Evolutionary conservation across 306 rosid genomes (phyloP).

Genomic region (Rubus parviflorus): DNA sequence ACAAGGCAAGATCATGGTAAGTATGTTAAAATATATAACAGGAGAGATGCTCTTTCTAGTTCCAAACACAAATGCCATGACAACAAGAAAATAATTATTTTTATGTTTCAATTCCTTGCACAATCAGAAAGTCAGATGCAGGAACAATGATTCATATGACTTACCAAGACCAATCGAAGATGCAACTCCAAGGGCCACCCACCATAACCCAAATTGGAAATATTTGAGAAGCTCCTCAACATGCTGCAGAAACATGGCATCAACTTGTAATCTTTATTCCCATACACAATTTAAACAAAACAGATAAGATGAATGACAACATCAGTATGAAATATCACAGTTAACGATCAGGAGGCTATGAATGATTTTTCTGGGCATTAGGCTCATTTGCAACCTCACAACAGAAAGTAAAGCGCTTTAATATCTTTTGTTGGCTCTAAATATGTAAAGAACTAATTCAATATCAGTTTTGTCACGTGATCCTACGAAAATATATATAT

Average conservation of each 20-base stretch:
- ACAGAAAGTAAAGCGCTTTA: not conserved
- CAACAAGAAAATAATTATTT: constrained; percentile 5
- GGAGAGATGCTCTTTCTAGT: constrained; percentile 17
- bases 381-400: constrained; percentile 1
- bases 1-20: not conserved
- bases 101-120: constrained; percentile 15
- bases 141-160: constrained; percentile 22
- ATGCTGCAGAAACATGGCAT: constrained; percentile 58
- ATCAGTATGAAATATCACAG: not conserved
- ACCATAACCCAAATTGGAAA: constrained; percentile 81
- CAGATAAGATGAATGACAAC: constrained; percentile 1
- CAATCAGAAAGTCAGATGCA: constrained; percentile 26
- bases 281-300: constrained; percentile 15
- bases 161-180: constrained; percentile 98
- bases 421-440: not conserved
- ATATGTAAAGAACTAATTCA: not conserved
- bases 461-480: not conserved
- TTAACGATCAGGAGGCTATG: not conserved
- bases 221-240: constrained; percentile 76
- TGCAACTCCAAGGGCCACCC: constrained; percentile 95
- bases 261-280: constrained; percentile 12
- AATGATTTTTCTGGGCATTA: not conserved
- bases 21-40: not conserved
- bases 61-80: constrained; percentile 20
- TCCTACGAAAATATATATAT: not conserved